Evolutionary conservation across 495 filamentous ascomycete genomes (phyloP).

Genomic region (Choiromyces venosus): DNA sequence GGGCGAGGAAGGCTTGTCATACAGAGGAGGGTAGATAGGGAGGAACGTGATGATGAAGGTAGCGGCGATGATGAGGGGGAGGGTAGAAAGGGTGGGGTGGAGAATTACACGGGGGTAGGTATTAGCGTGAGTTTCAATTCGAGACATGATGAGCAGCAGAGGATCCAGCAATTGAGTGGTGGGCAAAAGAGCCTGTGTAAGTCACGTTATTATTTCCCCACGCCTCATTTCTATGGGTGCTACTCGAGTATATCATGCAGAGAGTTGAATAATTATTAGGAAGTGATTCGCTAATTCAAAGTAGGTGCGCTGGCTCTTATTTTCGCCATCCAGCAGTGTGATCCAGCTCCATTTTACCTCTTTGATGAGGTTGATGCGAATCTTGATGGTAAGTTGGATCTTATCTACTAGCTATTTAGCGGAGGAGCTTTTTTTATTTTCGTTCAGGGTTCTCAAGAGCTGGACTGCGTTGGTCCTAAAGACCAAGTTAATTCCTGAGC

Average conservation of each 20-base stretch:
- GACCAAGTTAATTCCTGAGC: not conserved
- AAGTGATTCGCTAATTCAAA: slow-evolving; percentile 58
- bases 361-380: slow-evolving; percentile 99
- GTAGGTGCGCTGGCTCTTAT: slow-evolving; percentile 79
- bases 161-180: slow-evolving; percentile 92
- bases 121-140: slow-evolving; percentile 98
- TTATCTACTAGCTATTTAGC: not conserved
- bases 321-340: slow-evolving; percentile 97
- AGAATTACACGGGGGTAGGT: slow-evolving; percentile 96
- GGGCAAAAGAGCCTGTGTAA: slow-evolving; percentile 85
- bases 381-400: slow-evolving; percentile 61
- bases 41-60: slow-evolving; percentile 59
- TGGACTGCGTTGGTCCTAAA: not conserved
- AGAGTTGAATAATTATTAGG: slow-evolving; percentile 34
- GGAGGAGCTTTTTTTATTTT: not conserved
- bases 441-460: not conserved
- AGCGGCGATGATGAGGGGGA: slow-evolving; percentile 56
- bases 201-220: slow-evolving; percentile 4
- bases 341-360: slow-evolving; percentile 96
- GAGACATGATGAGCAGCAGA: slow-evolving; percentile 92
- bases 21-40: slow-evolving; percentile 76
- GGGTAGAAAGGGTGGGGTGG: slow-evolving; percentile 54
- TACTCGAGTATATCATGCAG: not conserved
- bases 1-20: slow-evolving; percentile 89
- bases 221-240: not conserved